Evolutionary conservation across 208 protist genomes (phyloP).

Genomic region (Acanthamoeba triangularis): DNA sequence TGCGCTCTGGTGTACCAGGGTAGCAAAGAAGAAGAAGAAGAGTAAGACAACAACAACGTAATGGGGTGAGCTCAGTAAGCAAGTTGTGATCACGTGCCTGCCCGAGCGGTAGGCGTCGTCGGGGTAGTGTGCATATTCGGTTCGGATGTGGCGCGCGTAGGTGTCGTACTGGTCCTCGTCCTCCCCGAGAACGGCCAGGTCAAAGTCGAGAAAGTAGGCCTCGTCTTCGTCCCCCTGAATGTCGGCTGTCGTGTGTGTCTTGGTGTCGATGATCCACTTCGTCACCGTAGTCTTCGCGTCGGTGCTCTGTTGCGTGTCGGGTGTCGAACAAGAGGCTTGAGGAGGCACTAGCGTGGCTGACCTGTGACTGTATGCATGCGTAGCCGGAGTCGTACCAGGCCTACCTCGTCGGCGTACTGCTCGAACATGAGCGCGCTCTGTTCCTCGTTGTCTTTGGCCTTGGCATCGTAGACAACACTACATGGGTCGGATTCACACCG

Average conservation of each 20-base stretch:
- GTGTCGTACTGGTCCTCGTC: neutral
- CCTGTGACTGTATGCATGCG: neutral
- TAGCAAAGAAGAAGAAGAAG: neutral
- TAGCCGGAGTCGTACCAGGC: neutral
- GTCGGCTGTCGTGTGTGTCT: slow-evolving; percentile 11
- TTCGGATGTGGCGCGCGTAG: slow-evolving; percentile 9
- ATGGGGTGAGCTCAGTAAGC: neutral
- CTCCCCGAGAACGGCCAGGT: neutral
- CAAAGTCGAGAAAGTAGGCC: slow-evolving; percentile 51
- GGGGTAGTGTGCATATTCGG: neutral
- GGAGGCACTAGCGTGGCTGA: neutral
- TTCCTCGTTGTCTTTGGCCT: slow-evolving; percentile 52
- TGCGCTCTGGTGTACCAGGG: neutral
- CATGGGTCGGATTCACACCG: too few species aligned
- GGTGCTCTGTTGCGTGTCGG: neutral
- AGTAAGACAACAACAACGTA: neutral
- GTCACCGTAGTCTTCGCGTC: neutral
- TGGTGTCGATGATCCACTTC: slow-evolving; percentile 42
- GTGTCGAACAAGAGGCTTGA: neutral
- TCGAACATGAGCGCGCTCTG: slow-evolving; percentile 43
- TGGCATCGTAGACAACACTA: slow-evolving; percentile 26
- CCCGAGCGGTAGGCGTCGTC: neutral
- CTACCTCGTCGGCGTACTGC: neutral
- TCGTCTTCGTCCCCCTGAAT: neutral
- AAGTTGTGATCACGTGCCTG: neutral